Base-by-base conservation (phyloP, 2,329 filamentous ascomycete species). In the Leptographium flavum region DNA sequence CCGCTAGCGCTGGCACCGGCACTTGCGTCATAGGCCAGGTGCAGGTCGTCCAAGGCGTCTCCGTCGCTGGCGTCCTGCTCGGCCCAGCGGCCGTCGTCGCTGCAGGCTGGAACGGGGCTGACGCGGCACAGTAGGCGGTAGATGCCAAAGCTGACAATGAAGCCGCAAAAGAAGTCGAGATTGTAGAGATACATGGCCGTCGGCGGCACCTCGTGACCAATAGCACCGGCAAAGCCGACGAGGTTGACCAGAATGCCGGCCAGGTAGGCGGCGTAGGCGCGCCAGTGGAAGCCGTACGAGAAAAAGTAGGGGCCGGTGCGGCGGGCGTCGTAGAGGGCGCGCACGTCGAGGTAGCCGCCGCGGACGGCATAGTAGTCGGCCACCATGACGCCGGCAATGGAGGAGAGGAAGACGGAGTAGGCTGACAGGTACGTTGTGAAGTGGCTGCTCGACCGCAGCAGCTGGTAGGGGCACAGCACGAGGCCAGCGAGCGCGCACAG, bases 351-450 rank as follows among this genome's bases (percentile, higher is more conserved):
- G 59, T 87, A 94, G 5, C 88, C 88, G 47, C 74, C 79, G 47
- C 88, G 82, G 5, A 94, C 84, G 46, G 83, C 50, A 62, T 93
- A 95, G 67, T 95, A 95, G 62, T 95, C 88, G 53, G 72, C 75
- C 49, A 87, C 69, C 66, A 94, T 92, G 51, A 94, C 86, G n/a
- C 88, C 88, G 0, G 86, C 87, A 50, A 95, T 93, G 37, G 83
- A 87, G 48, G 83, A 88, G n/a, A 95, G 73, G 64, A 95, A 95
- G 46, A 95, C 87, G 3, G 83, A 87, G 67, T 94, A 94, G 1
- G 88, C 83, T 1, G 84, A 92, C 1, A 95, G 76, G 58, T 94
- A 94, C 4, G 85, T 93, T 1, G 85, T 92, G 66, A 94, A 94
- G 62, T 81, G 79, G 67, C 90, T 94, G 38, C 76, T 76, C 38